Evolutionary conservation across 2,329 filamentous ascomycete species (phyloP).

Genomic region (Penicillium sp.): DNA sequence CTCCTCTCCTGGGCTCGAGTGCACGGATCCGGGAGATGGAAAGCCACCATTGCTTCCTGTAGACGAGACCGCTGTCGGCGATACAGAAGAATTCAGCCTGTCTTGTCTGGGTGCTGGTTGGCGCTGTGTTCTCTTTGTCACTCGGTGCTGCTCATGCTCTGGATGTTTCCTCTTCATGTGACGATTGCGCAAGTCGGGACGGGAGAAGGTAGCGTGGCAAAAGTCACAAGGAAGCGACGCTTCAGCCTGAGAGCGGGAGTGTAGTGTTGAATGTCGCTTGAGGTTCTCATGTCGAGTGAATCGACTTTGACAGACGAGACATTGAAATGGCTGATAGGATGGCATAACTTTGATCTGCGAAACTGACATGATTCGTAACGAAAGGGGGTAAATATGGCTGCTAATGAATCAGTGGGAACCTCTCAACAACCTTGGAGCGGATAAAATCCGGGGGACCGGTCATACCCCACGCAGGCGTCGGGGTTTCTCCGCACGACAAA

Average conservation of each 20-base stretch:
- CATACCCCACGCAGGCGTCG: conserved; percentile 4
- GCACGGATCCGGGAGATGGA: not conserved
- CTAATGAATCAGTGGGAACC: conserved; percentile 2
- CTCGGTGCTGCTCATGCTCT: conserved; percentile 20
- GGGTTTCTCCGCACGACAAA: conserved; percentile 3
- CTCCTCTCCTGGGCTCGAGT: not conserved
- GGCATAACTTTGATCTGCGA: conserved; percentile 4
- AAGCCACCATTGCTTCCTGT: conserved; percentile 5
- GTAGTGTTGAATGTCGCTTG: conserved; percentile 45
- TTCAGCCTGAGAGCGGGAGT: conserved; percentile 34
- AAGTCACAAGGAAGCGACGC: conserved; percentile 38
- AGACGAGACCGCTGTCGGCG: conserved; percentile 2
- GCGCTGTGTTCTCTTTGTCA: conserved; percentile 6
- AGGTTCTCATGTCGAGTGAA: conserved; percentile 46
- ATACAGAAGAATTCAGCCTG: conserved; percentile 1
- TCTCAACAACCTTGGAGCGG: not conserved
- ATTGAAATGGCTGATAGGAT: conserved; percentile 43
- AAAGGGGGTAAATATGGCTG: not conserved
- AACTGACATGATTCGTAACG: not conserved
- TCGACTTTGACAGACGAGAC: conserved; percentile 39
- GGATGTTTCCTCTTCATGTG: conserved; percentile 48
- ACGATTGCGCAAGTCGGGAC: conserved; percentile 41
- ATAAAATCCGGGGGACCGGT: conserved; percentile 5
- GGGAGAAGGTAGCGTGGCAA: conserved; percentile 44
- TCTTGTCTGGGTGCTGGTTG: not conserved